A percentile compares a stretch with the other conserved stretches of the same genome.
Evolutionary conservation across 257 asterid species (phyloP).

Genomic region (Parsonsia alboflavescens): DNA sequence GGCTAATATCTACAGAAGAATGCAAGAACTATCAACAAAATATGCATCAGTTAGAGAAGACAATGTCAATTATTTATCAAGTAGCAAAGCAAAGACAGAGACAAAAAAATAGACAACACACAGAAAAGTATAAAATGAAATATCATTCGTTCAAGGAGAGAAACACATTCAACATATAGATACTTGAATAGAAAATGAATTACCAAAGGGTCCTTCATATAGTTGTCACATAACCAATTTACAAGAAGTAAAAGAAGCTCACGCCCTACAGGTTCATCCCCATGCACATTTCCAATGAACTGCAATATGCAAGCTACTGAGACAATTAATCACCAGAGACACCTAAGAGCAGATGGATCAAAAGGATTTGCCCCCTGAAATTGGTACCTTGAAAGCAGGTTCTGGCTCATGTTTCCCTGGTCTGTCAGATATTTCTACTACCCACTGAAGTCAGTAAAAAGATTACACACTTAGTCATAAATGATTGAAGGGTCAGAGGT

Average conservation of each 20-base stretch:
- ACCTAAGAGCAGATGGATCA: not conserved
- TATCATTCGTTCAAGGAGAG: not conserved
- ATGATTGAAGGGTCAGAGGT: conserved; percentile 1
- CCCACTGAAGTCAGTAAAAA: conserved; percentile 41
- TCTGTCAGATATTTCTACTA: conserved; percentile 53
- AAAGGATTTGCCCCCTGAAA: not conserved
- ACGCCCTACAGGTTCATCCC: conserved; percentile 99
- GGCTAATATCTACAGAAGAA: not conserved
- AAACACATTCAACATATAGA: not conserved
- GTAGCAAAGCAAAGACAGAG: not conserved
- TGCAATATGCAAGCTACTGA: conserved; percentile 40
- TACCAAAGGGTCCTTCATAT: conserved; percentile 87
- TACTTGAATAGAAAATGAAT: conserved; percentile 12
- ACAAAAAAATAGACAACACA: not conserved
- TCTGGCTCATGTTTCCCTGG: conserved; percentile 55
- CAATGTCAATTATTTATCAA: not conserved
- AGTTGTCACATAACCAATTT: conserved; percentile 87
- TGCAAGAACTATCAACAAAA: not conserved
- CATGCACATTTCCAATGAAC: conserved; percentile 96
- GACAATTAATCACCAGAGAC: conserved; percentile 24
- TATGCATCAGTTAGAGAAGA: not conserved
- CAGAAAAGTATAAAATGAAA: not conserved
- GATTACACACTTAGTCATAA: not conserved
- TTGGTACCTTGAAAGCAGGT: conserved; percentile 58
- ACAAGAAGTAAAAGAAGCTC: conserved; percentile 81